A percentile compares a stretch with the other conserved stretches of the same genome.
Evolutionary conservation across 139 green algal genomes (phyloP).

Genomic region (Chlorella sp.): DNA sequence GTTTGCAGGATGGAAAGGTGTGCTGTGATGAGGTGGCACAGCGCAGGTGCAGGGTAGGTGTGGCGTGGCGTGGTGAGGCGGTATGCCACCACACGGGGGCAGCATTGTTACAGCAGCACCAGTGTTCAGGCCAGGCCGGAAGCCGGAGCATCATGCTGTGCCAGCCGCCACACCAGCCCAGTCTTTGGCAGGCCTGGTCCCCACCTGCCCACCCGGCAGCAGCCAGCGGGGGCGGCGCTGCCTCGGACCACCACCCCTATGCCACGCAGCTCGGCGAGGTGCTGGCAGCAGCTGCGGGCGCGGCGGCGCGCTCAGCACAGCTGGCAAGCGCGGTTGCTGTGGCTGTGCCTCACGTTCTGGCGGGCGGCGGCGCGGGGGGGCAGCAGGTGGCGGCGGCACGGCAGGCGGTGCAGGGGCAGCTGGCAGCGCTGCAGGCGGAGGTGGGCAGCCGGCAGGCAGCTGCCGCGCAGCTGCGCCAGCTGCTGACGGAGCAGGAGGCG

Average conservation of each 20-base stretch:
- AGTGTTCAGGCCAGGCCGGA: no score
- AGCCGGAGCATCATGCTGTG: no score
- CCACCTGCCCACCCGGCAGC: background rate
- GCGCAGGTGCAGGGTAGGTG: no score
- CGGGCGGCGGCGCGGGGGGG: background rate
- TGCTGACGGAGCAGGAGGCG: slow-evolving; percentile 21
- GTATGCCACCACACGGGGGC: no score
- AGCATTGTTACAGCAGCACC: no score
- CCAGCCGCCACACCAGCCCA: no score
- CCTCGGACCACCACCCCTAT: background rate
- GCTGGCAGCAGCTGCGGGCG: background rate
- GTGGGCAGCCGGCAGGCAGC: background rate
- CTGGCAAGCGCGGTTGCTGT: background rate
- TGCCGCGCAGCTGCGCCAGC: background rate
- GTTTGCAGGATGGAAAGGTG: no score
- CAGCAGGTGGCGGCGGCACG: slow-evolving; percentile 10
- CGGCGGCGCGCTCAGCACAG: background rate
- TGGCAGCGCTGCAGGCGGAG: slow-evolving; percentile 8
- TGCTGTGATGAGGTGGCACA: no score
- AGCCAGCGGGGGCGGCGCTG: background rate
- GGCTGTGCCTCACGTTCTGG: background rate
- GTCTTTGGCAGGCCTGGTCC: background rate
- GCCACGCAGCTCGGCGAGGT: background rate
- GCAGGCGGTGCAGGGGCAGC: background rate
- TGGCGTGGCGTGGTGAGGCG: no score